Evolutionary conservation across 345 rosid genomes (phyloP).

Genomic region (Combretum micranthum): DNA sequence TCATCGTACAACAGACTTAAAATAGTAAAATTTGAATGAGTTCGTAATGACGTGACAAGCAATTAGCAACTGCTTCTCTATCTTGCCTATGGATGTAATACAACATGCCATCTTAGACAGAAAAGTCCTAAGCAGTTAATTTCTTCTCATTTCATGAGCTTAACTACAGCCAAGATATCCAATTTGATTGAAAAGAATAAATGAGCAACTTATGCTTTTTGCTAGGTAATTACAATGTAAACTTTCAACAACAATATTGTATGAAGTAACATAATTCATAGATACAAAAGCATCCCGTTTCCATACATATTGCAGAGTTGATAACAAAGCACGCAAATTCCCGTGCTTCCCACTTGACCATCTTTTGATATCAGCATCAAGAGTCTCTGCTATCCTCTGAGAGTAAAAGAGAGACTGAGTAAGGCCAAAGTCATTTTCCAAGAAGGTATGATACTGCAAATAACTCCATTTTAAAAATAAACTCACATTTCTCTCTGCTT

Average conservation of each 20-base stretch:
- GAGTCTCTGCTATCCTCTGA: conserved; percentile 72
- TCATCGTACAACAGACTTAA: too few species aligned
- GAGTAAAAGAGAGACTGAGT: conserved; percentile 12
- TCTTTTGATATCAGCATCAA: conserved; percentile 86
- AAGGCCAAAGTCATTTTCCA: conserved; percentile 2
- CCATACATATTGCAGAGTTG: conserved; percentile 86
- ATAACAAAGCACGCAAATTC: conserved; percentile 85
- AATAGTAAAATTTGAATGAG: too few species aligned
- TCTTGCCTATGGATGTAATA: too few species aligned
- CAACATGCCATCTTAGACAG: not conserved
- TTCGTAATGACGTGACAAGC: too few species aligned
- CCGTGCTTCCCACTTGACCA: conserved; percentile 89
- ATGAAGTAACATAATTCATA: not conserved
- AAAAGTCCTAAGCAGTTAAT: not conserved
- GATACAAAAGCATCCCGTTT: not conserved
- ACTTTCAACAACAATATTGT: too few species aligned
- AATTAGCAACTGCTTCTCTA: too few species aligned
- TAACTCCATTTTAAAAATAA: not conserved
- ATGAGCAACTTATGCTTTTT: too few species aligned
- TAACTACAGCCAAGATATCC: too few species aligned
- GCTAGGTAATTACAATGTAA: too few species aligned
- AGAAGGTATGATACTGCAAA: too few species aligned
- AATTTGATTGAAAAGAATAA: too few species aligned
- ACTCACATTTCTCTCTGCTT: conserved; percentile 83
- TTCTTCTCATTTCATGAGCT: too few species aligned